phyloP scores from a whole-genome alignment of 345 rosid genomes.

The Arabis alpina region DNA sequence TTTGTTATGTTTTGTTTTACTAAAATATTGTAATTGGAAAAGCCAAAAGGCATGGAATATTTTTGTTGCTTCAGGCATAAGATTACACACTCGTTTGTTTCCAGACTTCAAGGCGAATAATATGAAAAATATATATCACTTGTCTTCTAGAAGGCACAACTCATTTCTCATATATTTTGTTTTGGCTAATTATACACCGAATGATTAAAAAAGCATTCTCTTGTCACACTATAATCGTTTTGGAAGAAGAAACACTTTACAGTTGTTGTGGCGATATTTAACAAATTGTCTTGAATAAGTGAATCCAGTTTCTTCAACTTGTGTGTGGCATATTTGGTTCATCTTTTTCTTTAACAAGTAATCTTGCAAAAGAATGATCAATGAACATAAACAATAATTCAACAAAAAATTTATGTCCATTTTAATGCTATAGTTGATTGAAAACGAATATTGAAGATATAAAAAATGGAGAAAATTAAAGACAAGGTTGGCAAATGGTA shows the following conservation, averaged over 20 bases:
- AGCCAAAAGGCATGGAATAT: constrained; percentile 21
- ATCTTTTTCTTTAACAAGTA: not conserved
- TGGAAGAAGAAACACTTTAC: not conserved
- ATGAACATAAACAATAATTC: not conserved
- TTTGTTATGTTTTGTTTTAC: not conserved
- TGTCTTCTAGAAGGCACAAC: constrained; percentile 29
- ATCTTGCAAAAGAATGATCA: not conserved
- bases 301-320: not conserved
- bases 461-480: not conserved
- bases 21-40: not conserved
- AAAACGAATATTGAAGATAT: no score
- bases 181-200: not conserved
- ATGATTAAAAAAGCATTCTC: not conserved
- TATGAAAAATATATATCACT: not conserved
- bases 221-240: not conserved
- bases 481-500: constrained; percentile 12
- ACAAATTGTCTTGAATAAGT: not conserved
- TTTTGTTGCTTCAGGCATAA: constrained; percentile 5
- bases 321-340: not conserved
- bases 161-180: not conserved
- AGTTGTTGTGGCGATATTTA: not conserved
- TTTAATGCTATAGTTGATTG: no score
- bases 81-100: constrained; percentile 11
- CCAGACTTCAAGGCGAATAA: constrained; percentile 18
- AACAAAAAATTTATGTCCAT: no score